These are phyloP conservation scores for Venturia effusa DNA, from an alignment of 2,329 filamentous ascomycete species.

Conservation along the genomic window DNA sequence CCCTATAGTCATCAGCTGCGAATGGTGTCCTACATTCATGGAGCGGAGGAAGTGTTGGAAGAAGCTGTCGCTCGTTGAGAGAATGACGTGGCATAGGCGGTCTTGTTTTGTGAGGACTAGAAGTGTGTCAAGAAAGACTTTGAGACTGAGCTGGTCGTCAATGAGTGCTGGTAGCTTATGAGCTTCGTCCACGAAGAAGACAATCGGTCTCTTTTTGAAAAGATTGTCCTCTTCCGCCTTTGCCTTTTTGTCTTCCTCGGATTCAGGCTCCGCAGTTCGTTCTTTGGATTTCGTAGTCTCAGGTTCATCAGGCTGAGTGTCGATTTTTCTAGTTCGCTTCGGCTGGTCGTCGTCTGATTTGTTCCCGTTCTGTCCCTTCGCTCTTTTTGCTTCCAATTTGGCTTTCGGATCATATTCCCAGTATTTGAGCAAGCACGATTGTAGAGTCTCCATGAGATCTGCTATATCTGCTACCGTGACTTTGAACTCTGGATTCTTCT, in stretches of 20 bases:
- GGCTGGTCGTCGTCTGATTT: not conserved
- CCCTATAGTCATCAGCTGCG: not conserved
- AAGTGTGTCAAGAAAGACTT: constrained; percentile 8
- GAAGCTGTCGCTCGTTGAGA: constrained; percentile 4
- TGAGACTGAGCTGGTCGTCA: constrained; percentile 2
- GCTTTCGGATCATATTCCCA: constrained; percentile 8
- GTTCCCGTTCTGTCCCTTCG: not conserved
- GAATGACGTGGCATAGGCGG: constrained; percentile 6
- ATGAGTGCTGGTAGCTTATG: constrained; percentile 6
- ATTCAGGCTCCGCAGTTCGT: not conserved
- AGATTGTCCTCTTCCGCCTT: not conserved
- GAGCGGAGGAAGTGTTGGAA: constrained; percentile 10
- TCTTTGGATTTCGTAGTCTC: not conserved
- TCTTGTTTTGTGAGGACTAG: constrained; percentile 9
- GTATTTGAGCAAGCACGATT: not conserved
- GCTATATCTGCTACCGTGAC: constrained; percentile 6
- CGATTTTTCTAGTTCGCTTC: not conserved
- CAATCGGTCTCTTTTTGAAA: constrained; percentile 5
- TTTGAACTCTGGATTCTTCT: not conserved
- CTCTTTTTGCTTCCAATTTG: not conserved
- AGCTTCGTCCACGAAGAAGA: constrained; percentile 7
- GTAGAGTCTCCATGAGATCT: constrained; percentile 5
- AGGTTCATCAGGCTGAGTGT: not conserved
- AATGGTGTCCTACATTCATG: constrained; percentile 8
- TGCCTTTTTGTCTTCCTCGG: not conserved